phyloP scores from a whole-genome alignment of 2,329 filamentous ascomycete species.

The Acrodontium crateriforme region DNA sequence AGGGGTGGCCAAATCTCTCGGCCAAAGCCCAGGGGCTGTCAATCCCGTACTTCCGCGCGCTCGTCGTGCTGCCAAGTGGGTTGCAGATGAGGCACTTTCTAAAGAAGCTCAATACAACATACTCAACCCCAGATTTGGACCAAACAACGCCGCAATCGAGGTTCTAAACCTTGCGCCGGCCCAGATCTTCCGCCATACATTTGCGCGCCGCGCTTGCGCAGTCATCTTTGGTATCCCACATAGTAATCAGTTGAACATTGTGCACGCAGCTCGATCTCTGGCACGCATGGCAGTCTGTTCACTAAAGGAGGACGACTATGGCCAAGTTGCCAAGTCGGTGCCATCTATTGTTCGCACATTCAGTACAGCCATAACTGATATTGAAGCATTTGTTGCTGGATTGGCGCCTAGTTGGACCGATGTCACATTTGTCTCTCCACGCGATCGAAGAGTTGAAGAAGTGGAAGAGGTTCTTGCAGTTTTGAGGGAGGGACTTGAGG shows the following conservation, averaged over 20 bases:
- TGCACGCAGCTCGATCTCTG: constrained; percentile 56
- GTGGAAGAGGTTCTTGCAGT: constrained; percentile 56
- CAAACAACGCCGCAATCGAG: constrained; percentile 35
- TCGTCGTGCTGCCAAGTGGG: constrained; percentile 20
- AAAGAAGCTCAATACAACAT: constrained; percentile 42
- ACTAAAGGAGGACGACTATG: constrained; percentile 67
- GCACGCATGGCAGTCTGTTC: constrained; percentile 53
- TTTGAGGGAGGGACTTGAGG: constrained; percentile 50
- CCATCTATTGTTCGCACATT: constrained; percentile 59
- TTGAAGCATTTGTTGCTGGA: constrained; percentile 51
- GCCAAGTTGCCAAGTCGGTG: constrained; percentile 74
- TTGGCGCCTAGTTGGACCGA: constrained; percentile 69
- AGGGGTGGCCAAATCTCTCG: constrained; percentile 33
- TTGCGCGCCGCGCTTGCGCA: constrained; percentile 48
- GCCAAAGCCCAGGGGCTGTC: constrained; percentile 30
- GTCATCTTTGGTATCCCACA: constrained; percentile 63
- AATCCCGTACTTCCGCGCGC: constrained; percentile 24
- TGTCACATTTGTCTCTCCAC: constrained; percentile 42
- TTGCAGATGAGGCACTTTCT: constrained; percentile 17
- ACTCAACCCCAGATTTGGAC: constrained; percentile 35
- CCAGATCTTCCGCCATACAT: constrained; percentile 63
- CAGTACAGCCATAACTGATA: constrained; percentile 50
- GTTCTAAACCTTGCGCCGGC: constrained; percentile 34
- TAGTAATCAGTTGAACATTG: constrained; percentile 52
- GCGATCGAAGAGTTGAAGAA: constrained; percentile 39